phyloP scores from a whole-genome alignment of 2,329 filamentous ascomycete species.

The Exophiala alcalophila region DNA sequence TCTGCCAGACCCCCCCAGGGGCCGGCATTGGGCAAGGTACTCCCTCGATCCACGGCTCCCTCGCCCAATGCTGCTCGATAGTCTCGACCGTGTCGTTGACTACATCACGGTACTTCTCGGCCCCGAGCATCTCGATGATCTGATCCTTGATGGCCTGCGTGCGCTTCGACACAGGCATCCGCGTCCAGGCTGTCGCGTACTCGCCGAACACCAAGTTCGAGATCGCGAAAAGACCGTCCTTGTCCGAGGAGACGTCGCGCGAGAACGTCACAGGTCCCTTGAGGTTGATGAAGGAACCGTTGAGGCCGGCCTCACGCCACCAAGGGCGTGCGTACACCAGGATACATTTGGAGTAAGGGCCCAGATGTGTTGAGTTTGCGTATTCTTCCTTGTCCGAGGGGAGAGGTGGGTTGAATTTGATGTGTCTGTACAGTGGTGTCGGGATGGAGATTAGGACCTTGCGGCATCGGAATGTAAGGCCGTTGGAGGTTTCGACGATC shows the following conservation, averaged over 20 bases:
- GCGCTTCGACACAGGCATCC: not conserved
- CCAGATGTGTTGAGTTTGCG: conserved; percentile 38
- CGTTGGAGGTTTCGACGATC: conserved; percentile 25
- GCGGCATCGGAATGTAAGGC: conserved; percentile 35
- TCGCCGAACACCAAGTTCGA: conserved; percentile 31
- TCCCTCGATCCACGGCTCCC: conserved; percentile 26
- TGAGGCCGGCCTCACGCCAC: conserved; percentile 33
- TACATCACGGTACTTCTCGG: conserved; percentile 33
- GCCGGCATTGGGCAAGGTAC: conserved; percentile 39
- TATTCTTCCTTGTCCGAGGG: conserved; percentile 40
- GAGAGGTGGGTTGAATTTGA: conserved; percentile 50
- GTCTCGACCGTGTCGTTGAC: conserved; percentile 43
- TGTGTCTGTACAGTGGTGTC: conserved; percentile 44
- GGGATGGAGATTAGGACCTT: conserved; percentile 53
- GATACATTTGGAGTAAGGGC: conserved; percentile 54
- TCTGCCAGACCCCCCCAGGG: conserved; percentile 41
- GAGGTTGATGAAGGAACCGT: conserved; percentile 37
- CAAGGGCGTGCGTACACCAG: conserved; percentile 42
- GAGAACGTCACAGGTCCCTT: conserved; percentile 46
- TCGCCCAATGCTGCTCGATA: conserved; percentile 8
- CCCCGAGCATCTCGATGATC: conserved; percentile 1
- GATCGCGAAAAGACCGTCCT: conserved; percentile 40
- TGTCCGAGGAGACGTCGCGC: conserved; percentile 44
- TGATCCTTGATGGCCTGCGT: conserved; percentile 6
- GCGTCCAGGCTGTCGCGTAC: conserved; percentile 28